Evolutionary conservation across 2,329 filamentous ascomycete genomes (phyloP), one percentile per base, ranked within the genome.

Genomic region (Penicillium rolfsii): DNA sequence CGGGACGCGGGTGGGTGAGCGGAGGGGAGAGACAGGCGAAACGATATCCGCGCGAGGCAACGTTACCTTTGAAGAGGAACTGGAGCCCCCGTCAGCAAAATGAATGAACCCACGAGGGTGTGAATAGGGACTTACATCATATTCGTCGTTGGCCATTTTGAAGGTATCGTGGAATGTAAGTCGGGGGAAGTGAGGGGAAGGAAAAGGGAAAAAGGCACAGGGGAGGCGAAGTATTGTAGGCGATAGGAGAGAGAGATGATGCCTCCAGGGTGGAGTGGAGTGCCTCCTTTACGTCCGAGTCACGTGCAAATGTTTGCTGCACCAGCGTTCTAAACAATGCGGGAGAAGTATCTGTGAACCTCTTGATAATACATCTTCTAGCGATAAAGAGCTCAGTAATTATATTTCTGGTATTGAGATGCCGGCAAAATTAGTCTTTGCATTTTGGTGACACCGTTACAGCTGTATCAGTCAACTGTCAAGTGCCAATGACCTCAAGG

Each of bases 131-230:
- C 93, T 85, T 84, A 98, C 94, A 89, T 99, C 95, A 84, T 99
- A 99, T 85, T 99, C 95, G 87, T 99, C 95, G 89, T 98, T 99
- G 77, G 94, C 95, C 95, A 98, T 99, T 81, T 64, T 71, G 71
- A 68, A 59, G 49, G 30, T 41, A 55, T 22, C 40, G 52, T 35
- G 38, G 56, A 52, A 52, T 36, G 48, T 50, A 63, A 62, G 66
- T 60, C 22, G 22, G 33, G 19, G 19, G 62, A 54, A 65, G 36
- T 64, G 59, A 62, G 65, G 24, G 50, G 59, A 14, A 36, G 62
- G 63, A 57, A 65, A 69, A 61, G 53, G 56, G 58, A 52, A 60
- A 58, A 61, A 52, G 52, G 50, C 60, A 61, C 43, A 59, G 59
- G 57, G 52, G 62, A 59, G 59, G 54, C 43, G 55, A 55, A 19